phyloP scores from a whole-genome alignment of 768 basidiomycete genomes.

The Agaricus blazei region DNA sequence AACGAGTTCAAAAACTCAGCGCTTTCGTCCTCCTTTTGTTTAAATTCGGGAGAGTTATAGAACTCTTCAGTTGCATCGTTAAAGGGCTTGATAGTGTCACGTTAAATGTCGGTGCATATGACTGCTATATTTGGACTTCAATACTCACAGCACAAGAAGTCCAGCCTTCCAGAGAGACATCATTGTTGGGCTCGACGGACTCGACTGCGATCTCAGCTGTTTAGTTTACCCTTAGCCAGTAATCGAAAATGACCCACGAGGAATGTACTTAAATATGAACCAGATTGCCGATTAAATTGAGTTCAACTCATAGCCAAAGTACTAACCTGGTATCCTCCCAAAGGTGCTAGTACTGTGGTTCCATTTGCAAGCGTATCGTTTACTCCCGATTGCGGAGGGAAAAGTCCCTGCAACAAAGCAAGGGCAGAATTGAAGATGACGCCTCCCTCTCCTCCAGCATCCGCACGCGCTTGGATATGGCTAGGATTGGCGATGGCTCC shows the following conservation, averaged over 20 bases:
- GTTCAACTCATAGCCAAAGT: background rate
- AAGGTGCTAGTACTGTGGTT: conserved; percentile 49
- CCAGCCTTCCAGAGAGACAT: conserved; percentile 64
- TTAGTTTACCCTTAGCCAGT: background rate
- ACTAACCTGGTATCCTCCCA: conserved; percentile 57
- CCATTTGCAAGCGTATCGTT: conserved; percentile 64
- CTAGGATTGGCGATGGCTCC: conserved; percentile 27
- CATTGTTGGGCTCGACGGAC: conserved; percentile 55
- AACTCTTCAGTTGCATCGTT: conserved; percentile 40
- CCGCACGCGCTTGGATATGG: conserved; percentile 49
- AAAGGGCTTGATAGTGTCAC: conserved; percentile 36
- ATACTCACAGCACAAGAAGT: conserved; percentile 49
- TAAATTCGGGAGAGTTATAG: conserved; percentile 50
- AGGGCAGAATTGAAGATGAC: conserved; percentile 65
- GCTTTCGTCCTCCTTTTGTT: conserved; percentile 36
- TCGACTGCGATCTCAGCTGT: conserved; percentile 39
- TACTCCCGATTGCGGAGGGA: conserved; percentile 42
- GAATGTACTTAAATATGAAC: conserved; percentile 19
- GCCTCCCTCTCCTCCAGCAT: conserved; percentile 63
- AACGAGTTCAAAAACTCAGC: conserved; percentile 45
- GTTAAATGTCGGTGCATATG: background rate
- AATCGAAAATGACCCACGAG: conserved; percentile 25
- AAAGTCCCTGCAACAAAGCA: conserved; percentile 67
- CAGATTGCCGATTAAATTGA: too few species aligned
- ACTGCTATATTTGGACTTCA: background rate